Evolutionary conservation across 352 stramenopile genomes (phyloP), one percentile per base, ranked within the genome.

Genomic region (Pythium coloratum): DNA sequence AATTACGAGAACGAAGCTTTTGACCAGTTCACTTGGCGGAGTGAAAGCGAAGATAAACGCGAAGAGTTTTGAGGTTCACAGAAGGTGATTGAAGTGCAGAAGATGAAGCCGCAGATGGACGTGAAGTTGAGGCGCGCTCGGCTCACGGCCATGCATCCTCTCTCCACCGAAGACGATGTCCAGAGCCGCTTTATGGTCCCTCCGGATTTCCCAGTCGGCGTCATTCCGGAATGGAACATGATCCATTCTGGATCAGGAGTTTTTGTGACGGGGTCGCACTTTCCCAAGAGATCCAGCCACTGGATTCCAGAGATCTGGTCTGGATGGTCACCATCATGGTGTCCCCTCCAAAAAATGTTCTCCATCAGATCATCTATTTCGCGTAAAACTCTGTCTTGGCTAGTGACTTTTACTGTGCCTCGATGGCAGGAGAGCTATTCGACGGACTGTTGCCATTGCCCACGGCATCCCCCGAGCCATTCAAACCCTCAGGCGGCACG

Each of bases 401-500:
- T 53, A 20, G n/a, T 5, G 18, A 26, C 9, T 26, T 24, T 16
- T 50, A 50, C 42, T 50, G 42, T 13, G 18, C 6, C 42, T 50
- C 42, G 14, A 13, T 16, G 24, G 42, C 42, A 20, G 26, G 42
- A 28, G 42, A 50, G 42, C 42, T 50, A 26, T 16, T 50, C 42
- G 42, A 50, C 42, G 42, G 42, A 50, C 42, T 50, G 42, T 50
- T 50, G 33, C 33, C 33, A 26, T 50, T 50, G 16, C 16, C 42
- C 16, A 16, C 42, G 0, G 42, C 42, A 16, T 50, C 42, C 6
- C 42, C 42, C 26, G 24, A 6, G 20, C 47, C 20, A 55, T 46
- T 46, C 38, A 46, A 20, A 60, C 49, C 58, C 61, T 91, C 83
- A 5, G 74, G 74, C 13, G 84, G 84, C 20, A 91, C 82, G 50